These are phyloP conservation scores for Fusarium verticillioides DNA, from an alignment of 2,329 filamentous ascomycete species.

Conservation along the genomic window DNA sequence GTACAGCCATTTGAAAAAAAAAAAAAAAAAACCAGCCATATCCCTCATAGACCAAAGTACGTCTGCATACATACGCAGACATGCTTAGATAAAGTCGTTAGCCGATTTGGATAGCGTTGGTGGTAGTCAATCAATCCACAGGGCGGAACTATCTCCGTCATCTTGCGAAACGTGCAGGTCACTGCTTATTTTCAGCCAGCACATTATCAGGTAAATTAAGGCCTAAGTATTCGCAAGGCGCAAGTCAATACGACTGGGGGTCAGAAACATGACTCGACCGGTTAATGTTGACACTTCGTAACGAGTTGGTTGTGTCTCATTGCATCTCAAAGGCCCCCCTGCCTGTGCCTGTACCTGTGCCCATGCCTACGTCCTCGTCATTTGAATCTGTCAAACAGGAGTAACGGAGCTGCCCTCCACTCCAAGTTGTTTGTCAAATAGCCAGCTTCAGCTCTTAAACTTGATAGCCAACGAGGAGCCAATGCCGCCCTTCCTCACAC, in stretches of 20 bases:
- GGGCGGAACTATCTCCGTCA: conserved; percentile 3
- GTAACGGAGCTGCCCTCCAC: background rate
- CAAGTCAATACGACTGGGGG: background rate
- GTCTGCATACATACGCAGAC: background rate
- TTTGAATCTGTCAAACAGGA: conserved; percentile 19
- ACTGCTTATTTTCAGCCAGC: background rate
- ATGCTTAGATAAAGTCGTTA: conserved; percentile 4
- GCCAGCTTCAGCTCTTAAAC: conserved; percentile 21
- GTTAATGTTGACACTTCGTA: background rate
- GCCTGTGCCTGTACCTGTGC: background rate
- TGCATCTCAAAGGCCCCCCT: background rate
- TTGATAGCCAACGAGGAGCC: conserved; percentile 22
- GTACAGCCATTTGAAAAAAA: background rate
- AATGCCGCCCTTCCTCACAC: conserved; percentile 13
- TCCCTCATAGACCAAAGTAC: background rate
- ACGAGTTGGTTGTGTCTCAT: background rate
- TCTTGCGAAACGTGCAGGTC: background rate
- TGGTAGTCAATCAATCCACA: conserved; percentile 8
- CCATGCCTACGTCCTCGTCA: background rate
- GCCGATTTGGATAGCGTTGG: background rate
- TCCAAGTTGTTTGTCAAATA: background rate
- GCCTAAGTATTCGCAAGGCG: background rate
- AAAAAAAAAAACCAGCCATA: background rate
- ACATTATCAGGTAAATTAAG: background rate
- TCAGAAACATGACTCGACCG: background rate